A percentile compares a stretch with the other conserved stretches of the same genome.
Conservation (phyloP, 192 early-diverging fungal genomes). For the Rhizoclosmatium globosum region DNA sequence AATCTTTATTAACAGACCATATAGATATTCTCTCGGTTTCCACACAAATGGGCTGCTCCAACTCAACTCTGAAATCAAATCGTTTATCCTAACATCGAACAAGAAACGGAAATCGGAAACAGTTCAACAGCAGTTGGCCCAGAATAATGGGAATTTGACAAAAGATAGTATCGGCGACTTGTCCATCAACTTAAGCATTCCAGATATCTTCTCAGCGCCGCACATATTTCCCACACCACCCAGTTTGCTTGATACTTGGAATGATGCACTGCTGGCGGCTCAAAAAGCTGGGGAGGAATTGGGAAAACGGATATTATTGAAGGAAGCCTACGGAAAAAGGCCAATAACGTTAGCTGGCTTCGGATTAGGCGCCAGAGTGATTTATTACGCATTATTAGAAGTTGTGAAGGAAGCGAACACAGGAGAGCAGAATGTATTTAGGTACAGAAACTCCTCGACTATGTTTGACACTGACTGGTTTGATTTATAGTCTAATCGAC, state of each 20-base stretch:
- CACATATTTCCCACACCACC: constrained; percentile 22
- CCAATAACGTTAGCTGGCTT: constrained; percentile 91
- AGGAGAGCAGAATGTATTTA: constrained; percentile 13
- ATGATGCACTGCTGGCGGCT: constrained; percentile 78
- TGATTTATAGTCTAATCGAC: constrained; percentile 76
- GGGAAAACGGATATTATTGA: constrained; percentile 72
- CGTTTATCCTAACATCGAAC: constrained; percentile 10
- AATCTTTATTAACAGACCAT: not conserved
- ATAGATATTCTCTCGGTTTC: constrained; percentile 13
- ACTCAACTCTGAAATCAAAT: constrained; percentile 18
- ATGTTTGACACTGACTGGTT: not conserved
- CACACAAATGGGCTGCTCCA: constrained; percentile 2
- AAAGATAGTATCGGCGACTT: not conserved
- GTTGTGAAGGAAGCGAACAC: constrained; percentile 55
- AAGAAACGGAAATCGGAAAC: constrained; percentile 5
- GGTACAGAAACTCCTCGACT: constrained; percentile 28
- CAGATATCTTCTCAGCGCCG: not conserved
- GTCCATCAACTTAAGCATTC: not conserved
- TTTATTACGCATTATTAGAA: constrained; percentile 86
- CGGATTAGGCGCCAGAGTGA: constrained; percentile 85
- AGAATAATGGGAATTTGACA: not conserved
- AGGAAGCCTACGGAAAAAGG: constrained; percentile 80
- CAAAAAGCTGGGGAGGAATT: constrained; percentile 71
- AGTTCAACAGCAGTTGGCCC: not conserved
- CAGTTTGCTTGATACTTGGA: constrained; percentile 76